Evolutionary conservation across 1,139 yeast species (phyloP).

Genomic region (Candida buenavistaensis): DNA sequence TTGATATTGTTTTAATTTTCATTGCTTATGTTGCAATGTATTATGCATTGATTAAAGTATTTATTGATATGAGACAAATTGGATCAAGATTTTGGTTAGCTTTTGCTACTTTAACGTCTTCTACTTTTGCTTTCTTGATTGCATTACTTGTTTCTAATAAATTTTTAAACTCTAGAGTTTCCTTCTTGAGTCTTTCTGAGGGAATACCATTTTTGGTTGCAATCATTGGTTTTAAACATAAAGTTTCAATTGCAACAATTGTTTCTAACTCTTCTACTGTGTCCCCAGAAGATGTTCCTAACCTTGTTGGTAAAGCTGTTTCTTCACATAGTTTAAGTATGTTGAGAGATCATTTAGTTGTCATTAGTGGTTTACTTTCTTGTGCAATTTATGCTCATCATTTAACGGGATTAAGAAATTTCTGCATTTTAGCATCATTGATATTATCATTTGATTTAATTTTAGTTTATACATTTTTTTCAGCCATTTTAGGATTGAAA

Average conservation of each 20-base stretch:
- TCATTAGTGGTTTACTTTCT: slow-evolving; percentile 68
- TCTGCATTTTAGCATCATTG: slow-evolving; percentile 75
- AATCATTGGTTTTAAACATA: slow-evolving; percentile 89
- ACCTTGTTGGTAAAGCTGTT: slow-evolving; percentile 59
- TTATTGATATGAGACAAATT: slow-evolving; percentile 72
- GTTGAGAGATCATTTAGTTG: slow-evolving; percentile 77
- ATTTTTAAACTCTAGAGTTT: slow-evolving; percentile 54
- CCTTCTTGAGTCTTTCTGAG: slow-evolving; percentile 78
- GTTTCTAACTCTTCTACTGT: slow-evolving; percentile 48
- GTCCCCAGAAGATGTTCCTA: slow-evolving; percentile 40
- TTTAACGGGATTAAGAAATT: slow-evolving; percentile 75
- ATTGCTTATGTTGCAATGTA: slow-evolving; percentile 89
- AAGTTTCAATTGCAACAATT: slow-evolving; percentile 70
- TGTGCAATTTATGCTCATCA: slow-evolving; percentile 71
- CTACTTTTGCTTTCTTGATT: slow-evolving; percentile 82
- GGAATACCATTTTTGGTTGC: slow-evolving; percentile 94
- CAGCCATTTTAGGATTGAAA: slow-evolving; percentile 85
- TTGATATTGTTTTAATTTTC: slow-evolving; percentile 79
- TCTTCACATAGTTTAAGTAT: slow-evolving; percentile 66
- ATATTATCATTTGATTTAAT: slow-evolving; percentile 73
- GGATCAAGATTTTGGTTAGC: slow-evolving; percentile 94
- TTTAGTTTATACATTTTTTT: slow-evolving; percentile 77
- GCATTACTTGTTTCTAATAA: slow-evolving; percentile 73
- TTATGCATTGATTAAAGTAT: slow-evolving; percentile 77
- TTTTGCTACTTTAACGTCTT: slow-evolving; percentile 75